phyloP scores from a whole-genome alignment of 164 flowering plant species.

The Magnolia changhungtana region DNA sequence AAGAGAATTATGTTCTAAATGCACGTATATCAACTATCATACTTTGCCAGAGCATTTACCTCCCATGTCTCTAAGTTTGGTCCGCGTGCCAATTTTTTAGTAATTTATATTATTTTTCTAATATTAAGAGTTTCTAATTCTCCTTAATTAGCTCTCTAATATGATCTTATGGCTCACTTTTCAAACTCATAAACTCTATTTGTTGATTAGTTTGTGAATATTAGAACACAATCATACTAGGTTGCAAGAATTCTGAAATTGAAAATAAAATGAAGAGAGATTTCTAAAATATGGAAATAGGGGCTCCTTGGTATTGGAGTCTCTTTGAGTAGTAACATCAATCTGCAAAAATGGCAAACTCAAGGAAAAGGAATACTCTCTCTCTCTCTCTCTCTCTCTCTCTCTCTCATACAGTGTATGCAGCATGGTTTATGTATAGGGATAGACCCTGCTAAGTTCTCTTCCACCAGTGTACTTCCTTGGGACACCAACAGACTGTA shows the following conservation, averaged over 20 bases:
- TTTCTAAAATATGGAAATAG: not conserved
- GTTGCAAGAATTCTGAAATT: not conserved
- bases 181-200: no score
- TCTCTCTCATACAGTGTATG: not conserved
- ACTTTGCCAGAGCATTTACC: no score
- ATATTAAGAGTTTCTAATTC: no score
- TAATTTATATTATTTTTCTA: no score
- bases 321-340: constrained; percentile 20
- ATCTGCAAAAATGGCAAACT: not conserved
- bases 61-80: no score
- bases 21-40: no score
- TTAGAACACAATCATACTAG: not conserved
- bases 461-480: not conserved
- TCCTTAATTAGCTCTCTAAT: no score
- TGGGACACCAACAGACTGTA: not conserved
- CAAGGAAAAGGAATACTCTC: not conserved
- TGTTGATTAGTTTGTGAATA: not conserved
- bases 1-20: no score
- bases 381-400: not conserved
- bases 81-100: no score
- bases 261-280: not conserved
- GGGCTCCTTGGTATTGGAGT: constrained; percentile 7
- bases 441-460: not conserved
- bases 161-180: no score
- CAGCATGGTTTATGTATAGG: not conserved